Evolutionary conservation across 1,139 yeast genomes (phyloP).

Genomic region (Geotrichum siamense): DNA sequence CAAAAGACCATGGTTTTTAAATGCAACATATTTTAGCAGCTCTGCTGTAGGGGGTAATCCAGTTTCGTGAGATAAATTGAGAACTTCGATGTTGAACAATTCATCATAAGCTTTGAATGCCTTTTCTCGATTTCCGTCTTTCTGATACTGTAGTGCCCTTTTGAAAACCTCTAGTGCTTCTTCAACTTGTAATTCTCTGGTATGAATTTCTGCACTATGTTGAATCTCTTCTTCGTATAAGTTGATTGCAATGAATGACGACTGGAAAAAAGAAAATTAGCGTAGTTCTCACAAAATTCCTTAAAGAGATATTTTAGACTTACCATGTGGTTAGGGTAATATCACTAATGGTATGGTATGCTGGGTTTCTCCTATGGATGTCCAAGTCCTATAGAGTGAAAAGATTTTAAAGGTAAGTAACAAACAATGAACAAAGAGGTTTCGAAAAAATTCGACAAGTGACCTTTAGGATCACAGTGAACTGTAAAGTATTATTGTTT

Average conservation of each 20-base stretch:
- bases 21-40: conserved; percentile 65
- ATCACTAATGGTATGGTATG: no score
- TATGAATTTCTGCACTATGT: conserved; percentile 74
- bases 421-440: no score
- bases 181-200: conserved; percentile 80
- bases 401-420: no score
- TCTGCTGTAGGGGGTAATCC: conserved; percentile 61
- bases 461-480: no score
- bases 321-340: conserved; percentile 5
- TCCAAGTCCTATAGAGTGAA: no score
- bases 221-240: conserved; percentile 61
- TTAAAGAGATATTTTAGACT: conserved; percentile 3
- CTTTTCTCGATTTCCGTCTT: conserved; percentile 40
- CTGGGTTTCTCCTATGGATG: no score
- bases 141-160: conserved; percentile 57
- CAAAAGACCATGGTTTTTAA: conserved; percentile 74
- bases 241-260: conserved; percentile 76
- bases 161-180: conserved; percentile 75
- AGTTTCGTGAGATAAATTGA: conserved; percentile 33
- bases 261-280: conserved; percentile 31
- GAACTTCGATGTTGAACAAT: conserved; percentile 60
- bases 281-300: conserved; percentile 5
- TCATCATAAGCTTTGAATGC: conserved; percentile 55
- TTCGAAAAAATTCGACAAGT: no score
- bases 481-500: no score